Conservation (phyloP, 805 yeast species). For the Metschnikowia corniflorae region DNA sequence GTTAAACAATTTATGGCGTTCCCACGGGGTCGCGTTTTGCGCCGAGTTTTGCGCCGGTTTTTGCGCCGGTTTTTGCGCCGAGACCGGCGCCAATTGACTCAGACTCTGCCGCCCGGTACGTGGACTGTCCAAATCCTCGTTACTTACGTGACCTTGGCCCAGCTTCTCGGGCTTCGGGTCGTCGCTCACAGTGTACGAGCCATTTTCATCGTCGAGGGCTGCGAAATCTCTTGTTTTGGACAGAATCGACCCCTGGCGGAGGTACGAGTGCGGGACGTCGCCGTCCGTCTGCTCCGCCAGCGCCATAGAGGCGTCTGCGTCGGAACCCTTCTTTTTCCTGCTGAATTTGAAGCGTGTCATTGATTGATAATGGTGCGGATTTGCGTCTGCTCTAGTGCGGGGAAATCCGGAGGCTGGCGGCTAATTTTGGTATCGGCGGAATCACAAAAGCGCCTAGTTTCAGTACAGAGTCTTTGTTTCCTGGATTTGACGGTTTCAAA, state of each 20-base stretch:
- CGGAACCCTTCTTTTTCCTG: constrained; percentile 38
- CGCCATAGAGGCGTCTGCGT: constrained; percentile 15
- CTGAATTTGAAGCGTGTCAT: constrained; percentile 63
- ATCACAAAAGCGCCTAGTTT: too few species aligned
- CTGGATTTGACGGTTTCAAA: too few species aligned
- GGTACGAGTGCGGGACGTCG: constrained; percentile 12
- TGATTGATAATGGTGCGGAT: too few species aligned
- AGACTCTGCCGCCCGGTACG: background rate
- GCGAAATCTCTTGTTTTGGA: constrained; percentile 5
- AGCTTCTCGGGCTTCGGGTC: background rate
- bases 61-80: background rate
- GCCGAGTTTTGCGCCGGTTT: background rate
- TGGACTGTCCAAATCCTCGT: background rate
- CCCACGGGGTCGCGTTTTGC: constrained; percentile 53
- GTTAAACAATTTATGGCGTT: constrained; percentile 53
- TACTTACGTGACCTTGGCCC: too few species aligned
- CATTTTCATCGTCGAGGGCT: background rate
- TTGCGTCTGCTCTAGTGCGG: too few species aligned
- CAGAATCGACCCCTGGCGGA: constrained; percentile 15
- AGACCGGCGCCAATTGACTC: background rate
- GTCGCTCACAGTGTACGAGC: background rate
- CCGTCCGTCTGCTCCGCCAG: constrained; percentile 4
- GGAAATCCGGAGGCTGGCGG: too few species aligned
- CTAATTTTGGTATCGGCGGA: too few species aligned
- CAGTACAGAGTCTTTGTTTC: too few species aligned